Percentiles rank a stretch among this genome's conserved stretches.
These are phyloP conservation scores for Colletotrichum musicola DNA, from an alignment of 2,329 filamentous ascomycete species.

Conservation along the genomic window DNA sequence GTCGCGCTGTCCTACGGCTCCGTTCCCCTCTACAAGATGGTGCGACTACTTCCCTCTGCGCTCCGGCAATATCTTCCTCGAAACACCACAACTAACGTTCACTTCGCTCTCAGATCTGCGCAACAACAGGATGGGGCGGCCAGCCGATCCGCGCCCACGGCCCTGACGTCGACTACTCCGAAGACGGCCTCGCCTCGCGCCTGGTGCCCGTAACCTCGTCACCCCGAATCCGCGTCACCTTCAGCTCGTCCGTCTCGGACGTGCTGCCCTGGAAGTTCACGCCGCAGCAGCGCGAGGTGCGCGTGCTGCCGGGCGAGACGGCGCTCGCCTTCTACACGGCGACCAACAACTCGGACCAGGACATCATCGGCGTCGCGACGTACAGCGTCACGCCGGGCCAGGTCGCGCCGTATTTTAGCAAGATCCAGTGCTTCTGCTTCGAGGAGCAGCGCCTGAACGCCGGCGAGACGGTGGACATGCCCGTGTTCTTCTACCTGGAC, in stretches of 20 bases:
- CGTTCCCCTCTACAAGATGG: constrained; percentile 90
- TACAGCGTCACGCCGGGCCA: constrained; percentile 97
- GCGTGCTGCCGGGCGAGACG: constrained; percentile 95
- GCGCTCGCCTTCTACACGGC: constrained; percentile 98
- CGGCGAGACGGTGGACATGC: constrained; percentile 98
- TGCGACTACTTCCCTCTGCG: constrained; percentile 48
- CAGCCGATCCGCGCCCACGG: constrained; percentile 87
- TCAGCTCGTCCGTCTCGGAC: constrained; percentile 95
- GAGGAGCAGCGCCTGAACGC: constrained; percentile 95
- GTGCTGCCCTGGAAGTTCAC: constrained; percentile 97
- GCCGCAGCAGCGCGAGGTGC: constrained; percentile 96
- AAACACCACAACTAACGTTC: constrained; percentile 1
- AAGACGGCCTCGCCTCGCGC: constrained; percentile 77
- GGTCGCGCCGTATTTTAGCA: constrained; percentile 97
- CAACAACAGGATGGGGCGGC: constrained; percentile 91
- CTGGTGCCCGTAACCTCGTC: constrained; percentile 84
- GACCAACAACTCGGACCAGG: constrained; percentile 87
- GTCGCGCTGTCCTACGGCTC: constrained; percentile 86
- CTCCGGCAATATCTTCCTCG: not conserved
- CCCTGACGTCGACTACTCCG: constrained; percentile 57
- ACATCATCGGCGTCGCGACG: constrained; percentile 98
- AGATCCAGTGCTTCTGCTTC: constrained; percentile 99
- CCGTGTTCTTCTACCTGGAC: constrained; percentile 99
- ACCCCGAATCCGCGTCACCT: constrained; percentile 92
- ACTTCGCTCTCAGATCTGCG: constrained; percentile 72